Percentiles rank a stretch among this genome's conserved stretches.
Conservation (phyloP, 331 rosid genomes). For the Ulmus americana region DNA sequence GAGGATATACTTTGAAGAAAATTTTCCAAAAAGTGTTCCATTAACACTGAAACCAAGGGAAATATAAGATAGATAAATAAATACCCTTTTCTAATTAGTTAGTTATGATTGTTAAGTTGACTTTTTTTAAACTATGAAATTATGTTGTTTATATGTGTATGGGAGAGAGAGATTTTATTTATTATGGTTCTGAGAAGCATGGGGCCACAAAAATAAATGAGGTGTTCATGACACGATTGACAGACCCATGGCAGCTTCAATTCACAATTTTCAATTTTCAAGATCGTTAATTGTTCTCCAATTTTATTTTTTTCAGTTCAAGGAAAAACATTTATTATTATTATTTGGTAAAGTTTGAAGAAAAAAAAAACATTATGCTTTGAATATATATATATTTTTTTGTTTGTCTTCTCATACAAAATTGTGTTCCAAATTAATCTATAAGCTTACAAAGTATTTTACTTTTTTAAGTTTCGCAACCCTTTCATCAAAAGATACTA, state of each 20-base stretch:
- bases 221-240: constrained; percentile 36
- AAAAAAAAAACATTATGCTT: neutral
- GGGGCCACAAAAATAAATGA: constrained; percentile 57
- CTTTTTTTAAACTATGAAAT: neutral
- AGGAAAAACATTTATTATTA: neutral
- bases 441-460: too few species aligned
- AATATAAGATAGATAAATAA: neutral
- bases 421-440: too few species aligned
- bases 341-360: too few species aligned
- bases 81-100: neutral
- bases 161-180: constrained; percentile 8
- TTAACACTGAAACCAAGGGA: neutral
- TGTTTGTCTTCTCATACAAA: too few species aligned
- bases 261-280: constrained; percentile 60
- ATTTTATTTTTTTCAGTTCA: constrained; percentile 12
- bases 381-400: neutral
- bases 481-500: too few species aligned
- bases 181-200: constrained; percentile 22
- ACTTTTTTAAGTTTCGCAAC: too few species aligned
- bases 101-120: neutral
- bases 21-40: neutral
- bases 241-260: constrained; percentile 15
- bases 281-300: constrained; percentile 27
- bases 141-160: neutral
- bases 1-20: too few species aligned